Evolutionary conservation across 2,329 filamentous ascomycete species (phyloP).

Genomic region (Alternaria conjuncta): DNA sequence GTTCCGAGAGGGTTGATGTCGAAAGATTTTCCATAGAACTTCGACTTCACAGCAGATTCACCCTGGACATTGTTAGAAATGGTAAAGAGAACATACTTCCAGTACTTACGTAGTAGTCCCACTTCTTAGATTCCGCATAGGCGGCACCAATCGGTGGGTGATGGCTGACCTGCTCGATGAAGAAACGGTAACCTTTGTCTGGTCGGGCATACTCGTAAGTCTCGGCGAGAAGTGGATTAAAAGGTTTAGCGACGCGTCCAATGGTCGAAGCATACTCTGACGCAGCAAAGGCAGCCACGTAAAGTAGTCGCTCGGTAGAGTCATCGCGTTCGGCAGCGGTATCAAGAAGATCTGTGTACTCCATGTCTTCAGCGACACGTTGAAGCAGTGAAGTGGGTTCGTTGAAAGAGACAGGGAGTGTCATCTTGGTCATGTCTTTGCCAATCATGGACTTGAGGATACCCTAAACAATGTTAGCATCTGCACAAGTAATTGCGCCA

Average conservation of each 20-base stretch:
- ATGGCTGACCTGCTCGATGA: conserved; percentile 97
- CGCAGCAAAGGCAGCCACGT: conserved; percentile 93
- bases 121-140: conserved; percentile 88
- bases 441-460: conserved; percentile 99
- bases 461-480: conserved; percentile 62
- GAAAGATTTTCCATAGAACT: conserved; percentile 97
- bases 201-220: conserved; percentile 96
- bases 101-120: conserved; percentile 81
- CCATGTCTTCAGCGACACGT: conserved; percentile 96
- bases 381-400: conserved; percentile 95
- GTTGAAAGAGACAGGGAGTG: conserved; percentile 96
- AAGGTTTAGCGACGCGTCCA: conserved; percentile 94
- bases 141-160: conserved; percentile 94
- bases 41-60: conserved; percentile 92
- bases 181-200: conserved; percentile 97
- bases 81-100: not conserved
- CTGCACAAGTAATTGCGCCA: not conserved
- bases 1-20: conserved; percentile 96
- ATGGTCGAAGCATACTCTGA: conserved; percentile 98
- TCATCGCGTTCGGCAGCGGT: conserved; percentile 83
- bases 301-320: conserved; percentile 89
- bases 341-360: conserved; percentile 92
- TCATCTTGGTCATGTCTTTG: conserved; percentile 99
- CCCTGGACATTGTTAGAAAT: conserved; percentile 60
- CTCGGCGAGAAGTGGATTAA: conserved; percentile 94